Evolutionary conservation across 2,329 filamentous ascomycete genomes (phyloP).

Genomic region (Diaporthe eres): DNA sequence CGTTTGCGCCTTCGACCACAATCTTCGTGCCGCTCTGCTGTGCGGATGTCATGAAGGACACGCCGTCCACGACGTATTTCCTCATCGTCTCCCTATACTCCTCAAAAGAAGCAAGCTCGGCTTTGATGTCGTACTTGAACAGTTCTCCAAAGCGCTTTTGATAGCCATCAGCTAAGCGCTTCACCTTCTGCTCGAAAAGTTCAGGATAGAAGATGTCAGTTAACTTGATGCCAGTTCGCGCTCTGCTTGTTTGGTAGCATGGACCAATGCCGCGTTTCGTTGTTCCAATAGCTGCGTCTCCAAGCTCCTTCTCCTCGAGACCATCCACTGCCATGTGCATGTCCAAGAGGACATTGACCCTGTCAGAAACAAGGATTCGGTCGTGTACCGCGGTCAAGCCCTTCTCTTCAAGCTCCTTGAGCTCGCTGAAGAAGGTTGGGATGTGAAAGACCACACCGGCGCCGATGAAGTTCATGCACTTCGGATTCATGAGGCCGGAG

Average conservation of each 20-base stretch:
- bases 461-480: conserved; percentile 80
- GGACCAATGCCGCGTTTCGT: conserved; percentile 52
- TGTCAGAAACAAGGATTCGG: conserved; percentile 73
- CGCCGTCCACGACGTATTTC: conserved; percentile 76
- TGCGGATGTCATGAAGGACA: conserved; percentile 73
- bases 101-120: conserved; percentile 75
- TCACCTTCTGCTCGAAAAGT: conserved; percentile 76
- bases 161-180: conserved; percentile 72
- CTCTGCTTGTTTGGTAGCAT: conserved; percentile 46
- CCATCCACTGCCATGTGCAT: conserved; percentile 76
- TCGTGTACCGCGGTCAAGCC: conserved; percentile 68
- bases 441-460: conserved; percentile 78
- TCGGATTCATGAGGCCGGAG: conserved; percentile 80
- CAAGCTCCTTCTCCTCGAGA: conserved; percentile 64
- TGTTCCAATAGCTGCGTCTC: conserved; percentile 54
- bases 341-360: conserved; percentile 74
- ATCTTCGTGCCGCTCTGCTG: conserved; percentile 66
- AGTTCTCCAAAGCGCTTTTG: conserved; percentile 78
- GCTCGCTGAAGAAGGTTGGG: conserved; percentile 76
- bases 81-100: conserved; percentile 70
- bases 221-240: conserved; percentile 74
- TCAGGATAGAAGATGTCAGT: conserved; percentile 77
- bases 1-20: conserved; percentile 71
- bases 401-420: conserved; percentile 71
- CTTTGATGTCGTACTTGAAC: conserved; percentile 75